A percentile compares a stretch with the other conserved stretches of the same genome.
phyloP scores from a whole-genome alignment of 2,329 filamentous ascomycete genomes.

The Biscogniauxia sp. region DNA sequence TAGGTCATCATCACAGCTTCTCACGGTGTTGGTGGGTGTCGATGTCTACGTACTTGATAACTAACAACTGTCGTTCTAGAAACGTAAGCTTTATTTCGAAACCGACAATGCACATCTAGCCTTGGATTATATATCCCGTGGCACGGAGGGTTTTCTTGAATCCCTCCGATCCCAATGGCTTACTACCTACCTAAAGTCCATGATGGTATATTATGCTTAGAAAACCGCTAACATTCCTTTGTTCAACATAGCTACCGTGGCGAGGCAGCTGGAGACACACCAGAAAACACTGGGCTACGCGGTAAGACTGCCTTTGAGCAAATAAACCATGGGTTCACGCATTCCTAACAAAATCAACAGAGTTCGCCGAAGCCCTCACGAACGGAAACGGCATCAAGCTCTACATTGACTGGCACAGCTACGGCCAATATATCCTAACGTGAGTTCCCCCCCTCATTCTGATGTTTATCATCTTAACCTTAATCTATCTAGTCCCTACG shows the following conservation, averaged over 20 bases:
- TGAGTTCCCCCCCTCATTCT: constrained; percentile 13
- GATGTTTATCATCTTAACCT: too few relatives aligned
- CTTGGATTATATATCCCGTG: too few relatives aligned
- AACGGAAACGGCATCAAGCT: constrained; percentile 27
- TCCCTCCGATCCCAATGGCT: neutral
- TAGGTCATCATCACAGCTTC: constrained; percentile 9
- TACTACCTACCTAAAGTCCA: neutral
- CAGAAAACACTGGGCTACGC: constrained; percentile 44
- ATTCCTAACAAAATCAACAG: constrained; percentile 26
- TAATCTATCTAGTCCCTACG: constrained; percentile 31
- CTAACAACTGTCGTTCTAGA: constrained; percentile 11
- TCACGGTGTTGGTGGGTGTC: neutral
- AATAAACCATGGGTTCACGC: neutral
- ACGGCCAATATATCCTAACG: constrained; percentile 30
- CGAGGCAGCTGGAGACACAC: constrained; percentile 40
- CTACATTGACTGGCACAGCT: constrained; percentile 31
- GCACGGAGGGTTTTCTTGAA: neutral
- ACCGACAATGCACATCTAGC: too few relatives aligned
- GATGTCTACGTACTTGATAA: constrained; percentile 5
- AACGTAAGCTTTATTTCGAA: constrained; percentile 21
- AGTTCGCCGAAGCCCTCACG: constrained; percentile 45
- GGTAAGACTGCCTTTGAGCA: constrained; percentile 15
- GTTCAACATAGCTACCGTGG: constrained; percentile 41
- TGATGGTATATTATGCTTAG: neutral
- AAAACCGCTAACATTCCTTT: neutral